Conservation (phyloP, 1,139 yeast genomes). For the Hansenula anomala region DNA sequence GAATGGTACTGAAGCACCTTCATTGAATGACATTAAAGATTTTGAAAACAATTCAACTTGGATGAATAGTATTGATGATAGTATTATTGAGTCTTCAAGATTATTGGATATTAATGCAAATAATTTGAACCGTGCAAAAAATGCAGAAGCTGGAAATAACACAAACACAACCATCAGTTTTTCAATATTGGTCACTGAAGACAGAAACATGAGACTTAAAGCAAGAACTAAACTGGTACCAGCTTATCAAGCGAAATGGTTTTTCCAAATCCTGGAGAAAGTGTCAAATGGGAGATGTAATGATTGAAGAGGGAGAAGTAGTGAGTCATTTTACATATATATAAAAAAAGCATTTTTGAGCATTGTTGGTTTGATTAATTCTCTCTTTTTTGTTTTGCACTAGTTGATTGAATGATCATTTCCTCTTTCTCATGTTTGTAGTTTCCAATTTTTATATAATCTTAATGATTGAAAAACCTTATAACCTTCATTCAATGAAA, state of each 20-base stretch:
- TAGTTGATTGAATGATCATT: too few species aligned
- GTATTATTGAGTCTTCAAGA: conserved; percentile 30
- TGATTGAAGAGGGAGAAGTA: conserved; percentile 4
- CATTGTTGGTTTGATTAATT: background rate
- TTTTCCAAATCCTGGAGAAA: conserved; percentile 47
- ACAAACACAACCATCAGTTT: background rate
- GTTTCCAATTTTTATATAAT: conserved; percentile 18
- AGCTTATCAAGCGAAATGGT: conserved; percentile 58
- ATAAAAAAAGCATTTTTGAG: background rate
- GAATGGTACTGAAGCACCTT: conserved; percentile 63
- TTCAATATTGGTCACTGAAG: conserved; percentile 67
- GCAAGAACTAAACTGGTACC: conserved; percentile 57
- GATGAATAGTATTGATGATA: conserved; percentile 36
- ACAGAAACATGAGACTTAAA: conserved; percentile 63
- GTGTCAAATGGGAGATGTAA: conserved; percentile 23
- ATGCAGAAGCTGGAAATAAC: background rate
- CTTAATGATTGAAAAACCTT: conserved; percentile 4
- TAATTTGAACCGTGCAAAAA: conserved; percentile 2
- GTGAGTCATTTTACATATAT: background rate
- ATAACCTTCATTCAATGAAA: conserved; percentile 10
- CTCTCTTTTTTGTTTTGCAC: too few species aligned
- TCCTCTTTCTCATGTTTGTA: background rate
- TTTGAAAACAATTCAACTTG: conserved; percentile 36
- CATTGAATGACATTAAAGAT: conserved; percentile 43
- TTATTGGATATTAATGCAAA: conserved; percentile 26